Evolutionary conservation across 768 basidiomycete genomes (phyloP).

Genomic region (Suillus occidentalis): DNA sequence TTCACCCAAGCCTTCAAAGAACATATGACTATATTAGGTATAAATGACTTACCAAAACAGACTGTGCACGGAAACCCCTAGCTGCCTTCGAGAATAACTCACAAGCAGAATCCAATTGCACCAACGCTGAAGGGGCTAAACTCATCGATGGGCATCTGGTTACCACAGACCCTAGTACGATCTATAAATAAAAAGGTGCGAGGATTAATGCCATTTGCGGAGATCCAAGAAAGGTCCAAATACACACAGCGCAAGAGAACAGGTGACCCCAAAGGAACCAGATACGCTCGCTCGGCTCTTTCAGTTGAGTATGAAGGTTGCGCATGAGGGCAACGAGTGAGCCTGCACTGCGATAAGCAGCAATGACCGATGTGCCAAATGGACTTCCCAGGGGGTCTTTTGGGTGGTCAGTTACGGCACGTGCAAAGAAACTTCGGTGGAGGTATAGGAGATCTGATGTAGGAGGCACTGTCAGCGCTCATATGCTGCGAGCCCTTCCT

Average conservation of each 20-base stretch:
- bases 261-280: constrained; percentile 53
- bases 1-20: not conserved
- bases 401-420: constrained; percentile 70
- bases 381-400: constrained; percentile 73
- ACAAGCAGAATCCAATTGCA: constrained; percentile 73
- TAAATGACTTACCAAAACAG: constrained; percentile 54
- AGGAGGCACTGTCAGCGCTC: constrained; percentile 18
- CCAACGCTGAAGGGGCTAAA: constrained; percentile 69
- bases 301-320: constrained; percentile 63
- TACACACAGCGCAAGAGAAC: constrained; percentile 64
- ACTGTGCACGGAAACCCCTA: constrained; percentile 59
- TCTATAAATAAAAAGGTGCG: constrained; percentile 32
- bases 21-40: not conserved
- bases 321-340: constrained; percentile 71
- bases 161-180: constrained; percentile 72
- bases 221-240: not conserved
- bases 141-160: constrained; percentile 81
- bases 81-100: constrained; percentile 73
- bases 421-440: constrained; percentile 72
- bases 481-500: constrained; percentile 1
- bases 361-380: constrained; percentile 71
- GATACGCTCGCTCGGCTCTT: constrained; percentile 61
- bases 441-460: constrained; percentile 62
- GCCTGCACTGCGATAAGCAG: constrained; percentile 72
- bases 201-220: constrained; percentile 14